Evolutionary conservation across 2,329 filamentous ascomycete species (phyloP).

Genomic region (Diaporthe eres): DNA sequence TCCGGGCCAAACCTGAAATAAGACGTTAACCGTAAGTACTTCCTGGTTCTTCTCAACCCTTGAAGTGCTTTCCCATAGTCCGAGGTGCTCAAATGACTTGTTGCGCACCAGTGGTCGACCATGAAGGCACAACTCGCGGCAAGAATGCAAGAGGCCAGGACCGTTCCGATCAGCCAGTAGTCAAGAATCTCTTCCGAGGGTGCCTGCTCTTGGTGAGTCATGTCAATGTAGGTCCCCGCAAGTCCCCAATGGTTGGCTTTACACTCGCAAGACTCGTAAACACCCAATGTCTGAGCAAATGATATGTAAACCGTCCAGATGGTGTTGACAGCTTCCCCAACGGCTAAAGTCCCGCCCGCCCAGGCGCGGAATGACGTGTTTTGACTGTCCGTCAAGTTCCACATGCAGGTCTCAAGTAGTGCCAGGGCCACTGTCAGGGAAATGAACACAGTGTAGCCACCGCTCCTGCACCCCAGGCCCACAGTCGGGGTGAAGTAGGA

Average conservation of each 20-base stretch:
- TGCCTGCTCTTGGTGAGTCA: background rate
- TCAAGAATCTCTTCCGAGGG: background rate
- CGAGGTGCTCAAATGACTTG: background rate
- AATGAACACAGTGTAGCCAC: too few species aligned
- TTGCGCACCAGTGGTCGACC: background rate
- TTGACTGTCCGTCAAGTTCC: too few species aligned
- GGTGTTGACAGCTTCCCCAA: too few species aligned
- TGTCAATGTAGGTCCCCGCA: background rate
- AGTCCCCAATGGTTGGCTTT: background rate
- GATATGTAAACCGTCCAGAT: too few species aligned
- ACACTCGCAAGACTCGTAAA: background rate
- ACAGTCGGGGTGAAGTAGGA: too few species aligned
- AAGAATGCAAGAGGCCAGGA: background rate
- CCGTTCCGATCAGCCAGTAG: background rate
- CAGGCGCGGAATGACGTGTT: too few species aligned
- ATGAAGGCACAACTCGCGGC: background rate
- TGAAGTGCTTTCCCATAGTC: background rate
- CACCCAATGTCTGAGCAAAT: background rate
- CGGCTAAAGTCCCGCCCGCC: too few species aligned
- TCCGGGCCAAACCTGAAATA: background rate
- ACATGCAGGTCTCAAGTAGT: too few species aligned
- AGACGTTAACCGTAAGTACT: background rate
- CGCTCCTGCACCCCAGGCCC: too few species aligned
- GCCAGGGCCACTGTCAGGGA: too few species aligned
- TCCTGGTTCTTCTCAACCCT: background rate